Evolutionary conservation across 192 early-diverging fungal genomes (phyloP), one percentile per base, ranked within the genome.

Genomic region (Lobosporangium transversale): DNA sequence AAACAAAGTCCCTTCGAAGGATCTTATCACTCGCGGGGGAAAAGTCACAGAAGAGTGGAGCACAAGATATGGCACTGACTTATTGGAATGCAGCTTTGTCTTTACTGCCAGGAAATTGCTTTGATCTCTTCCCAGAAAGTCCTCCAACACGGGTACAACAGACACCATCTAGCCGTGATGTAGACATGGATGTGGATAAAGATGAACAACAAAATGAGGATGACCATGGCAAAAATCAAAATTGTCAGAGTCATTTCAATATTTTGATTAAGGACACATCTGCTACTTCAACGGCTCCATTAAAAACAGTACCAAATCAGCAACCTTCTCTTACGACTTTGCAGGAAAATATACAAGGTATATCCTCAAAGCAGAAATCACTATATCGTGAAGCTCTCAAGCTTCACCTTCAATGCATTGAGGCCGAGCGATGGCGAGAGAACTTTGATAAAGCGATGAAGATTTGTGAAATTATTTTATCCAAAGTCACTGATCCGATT

Each of bases 21-120:
- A 58, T 63, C 11, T 36, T 74, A 15, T 57, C 73, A 17, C 30
- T 66, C 14, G 73, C 65, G 0, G 73, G 73, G 15, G 73, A 76
- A 20, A 76, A 76, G 44, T 62, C 64, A n/a, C 73, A 76, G 24
- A 76, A 67, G 47, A 76, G 73, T 52, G 73, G 73, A 6, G 64
- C 73, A 17, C 73, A 76, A 48, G 73, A 67, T 49, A 66, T 67
- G 73, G 64, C 73, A 2, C 53, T 76, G 7, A 21, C 64, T 1
- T 67, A 67, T 44, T 76, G 73, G 73, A 50, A 57, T 42, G 73
- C 73, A 10, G 73, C 73, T 0, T 33, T 76, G 52, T 42, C 64
- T 2, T n/a, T 76, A 12, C 23, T 76, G 23, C 73, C 73, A 17
- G 65, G 50, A 18, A 62, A 61, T 17, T 76, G 73, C 27, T 76